These are phyloP conservation scores for Danielozyma ontarioensis DNA, from an alignment of 805 yeast genomes.

Conservation along the genomic window DNA sequence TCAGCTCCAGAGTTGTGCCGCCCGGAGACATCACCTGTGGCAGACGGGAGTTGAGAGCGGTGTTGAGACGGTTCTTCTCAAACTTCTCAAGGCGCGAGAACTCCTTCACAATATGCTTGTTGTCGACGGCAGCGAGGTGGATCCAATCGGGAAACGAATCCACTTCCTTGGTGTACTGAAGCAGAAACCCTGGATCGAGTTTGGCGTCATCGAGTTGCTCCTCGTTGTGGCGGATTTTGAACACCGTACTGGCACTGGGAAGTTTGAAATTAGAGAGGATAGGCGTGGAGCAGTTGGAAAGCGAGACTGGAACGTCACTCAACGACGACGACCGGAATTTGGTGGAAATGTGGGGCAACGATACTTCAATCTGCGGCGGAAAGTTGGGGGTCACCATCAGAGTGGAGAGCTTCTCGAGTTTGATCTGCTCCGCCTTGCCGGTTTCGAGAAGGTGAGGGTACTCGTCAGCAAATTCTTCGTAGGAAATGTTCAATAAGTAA, in stretches of 20 bases:
- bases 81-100: constrained; percentile 64
- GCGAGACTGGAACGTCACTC: background rate
- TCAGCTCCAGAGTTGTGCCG: constrained; percentile 10
- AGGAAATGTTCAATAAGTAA: constrained; percentile 39
- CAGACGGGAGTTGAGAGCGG: background rate
- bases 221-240: constrained; percentile 50
- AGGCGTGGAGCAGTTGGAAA: constrained; percentile 19
- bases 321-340: background rate
- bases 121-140: constrained; percentile 3
- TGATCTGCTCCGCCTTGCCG: constrained; percentile 11
- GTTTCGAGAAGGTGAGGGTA: constrained; percentile 15
- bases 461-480: constrained; percentile 24
- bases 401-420: constrained; percentile 4
- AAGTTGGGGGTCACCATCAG: background rate
- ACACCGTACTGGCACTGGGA: constrained; percentile 36
- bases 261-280: constrained; percentile 49
- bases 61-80: constrained; percentile 63
- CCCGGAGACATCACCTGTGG: background rate
- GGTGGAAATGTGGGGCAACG: background rate
- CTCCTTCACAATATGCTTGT: constrained; percentile 21
- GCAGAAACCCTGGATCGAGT: background rate
- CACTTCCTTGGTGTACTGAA: background rate
- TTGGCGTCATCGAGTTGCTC: constrained; percentile 21
- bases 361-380: background rate
- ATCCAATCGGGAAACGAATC: constrained; percentile 12